phyloP scores from a whole-genome alignment of 495 filamentous ascomycete genomes.

The Friedmanniomyces simplex region DNA sequence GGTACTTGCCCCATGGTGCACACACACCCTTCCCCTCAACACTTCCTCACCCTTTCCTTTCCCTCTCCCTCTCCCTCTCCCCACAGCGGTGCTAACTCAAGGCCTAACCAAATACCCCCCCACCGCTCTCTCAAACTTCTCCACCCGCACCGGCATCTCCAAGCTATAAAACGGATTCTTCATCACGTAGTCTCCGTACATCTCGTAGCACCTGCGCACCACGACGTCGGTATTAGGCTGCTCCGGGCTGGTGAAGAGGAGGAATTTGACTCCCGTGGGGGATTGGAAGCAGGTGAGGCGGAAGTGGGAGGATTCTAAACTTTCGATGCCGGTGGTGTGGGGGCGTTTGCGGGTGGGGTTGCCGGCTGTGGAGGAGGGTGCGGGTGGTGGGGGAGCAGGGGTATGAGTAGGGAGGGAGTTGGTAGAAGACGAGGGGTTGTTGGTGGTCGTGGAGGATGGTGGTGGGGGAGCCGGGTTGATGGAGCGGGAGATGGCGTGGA shows the following conservation, averaged over 20 bases:
- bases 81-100: background rate
- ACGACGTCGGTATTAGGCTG: conserved; percentile 79
- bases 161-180: conserved; percentile 98
- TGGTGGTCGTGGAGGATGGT: background rate
- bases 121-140: conserved; percentile 83
- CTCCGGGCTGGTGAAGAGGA: conserved; percentile 86
- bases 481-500: conserved; percentile 83
- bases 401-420: background rate
- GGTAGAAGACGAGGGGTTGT: conserved; percentile 5
- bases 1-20: too few relatives aligned
- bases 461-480: conserved; percentile 34
- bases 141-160: conserved; percentile 94
- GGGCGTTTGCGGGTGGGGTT: conserved; percentile 23
- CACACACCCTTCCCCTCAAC: too few relatives aligned
- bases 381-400: conserved; percentile 11
- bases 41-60: too few relatives aligned
- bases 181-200: conserved; percentile 96
- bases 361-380: conserved; percentile 6
- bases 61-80: background rate
- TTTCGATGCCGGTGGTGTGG: conserved; percentile 65
- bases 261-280: conserved; percentile 85
- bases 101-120: conserved; percentile 48
- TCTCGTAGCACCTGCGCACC: conserved; percentile 75
- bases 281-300: conserved; percentile 92
- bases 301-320: conserved; percentile 84